Conservation (phyloP, 805 yeast genomes). For the Ascoidea tarda region DNA sequence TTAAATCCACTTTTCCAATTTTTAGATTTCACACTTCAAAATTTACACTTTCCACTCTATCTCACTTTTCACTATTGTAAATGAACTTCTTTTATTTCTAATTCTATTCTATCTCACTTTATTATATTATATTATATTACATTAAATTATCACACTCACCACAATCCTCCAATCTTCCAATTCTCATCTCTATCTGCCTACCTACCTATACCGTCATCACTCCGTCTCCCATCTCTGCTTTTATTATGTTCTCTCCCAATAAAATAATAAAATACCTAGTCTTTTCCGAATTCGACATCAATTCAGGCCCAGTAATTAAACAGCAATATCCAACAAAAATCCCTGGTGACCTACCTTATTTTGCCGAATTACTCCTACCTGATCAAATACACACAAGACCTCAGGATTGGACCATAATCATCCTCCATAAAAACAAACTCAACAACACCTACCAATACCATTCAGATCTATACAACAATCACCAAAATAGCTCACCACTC, state of each 20-base stretch:
- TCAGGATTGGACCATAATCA: slow-evolving; percentile 42
- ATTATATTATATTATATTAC: no score
- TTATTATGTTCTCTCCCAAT: background rate
- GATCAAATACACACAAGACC: slow-evolving; percentile 41
- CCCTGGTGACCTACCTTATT: slow-evolving; percentile 23
- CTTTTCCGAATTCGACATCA: slow-evolving; percentile 70
- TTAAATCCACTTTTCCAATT: no score
- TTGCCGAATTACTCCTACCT: slow-evolving; percentile 47
- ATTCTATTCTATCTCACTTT: no score
- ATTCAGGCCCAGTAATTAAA: slow-evolving; percentile 52
- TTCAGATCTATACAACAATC: slow-evolving; percentile 20
- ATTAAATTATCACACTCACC: no score
- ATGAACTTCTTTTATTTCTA: no score
- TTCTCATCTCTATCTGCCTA: no score
- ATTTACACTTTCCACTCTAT: no score
- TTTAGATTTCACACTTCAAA: no score
- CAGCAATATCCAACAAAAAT: slow-evolving; percentile 41
- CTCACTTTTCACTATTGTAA: no score
- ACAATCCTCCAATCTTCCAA: no score
- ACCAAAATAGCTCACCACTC: background rate
- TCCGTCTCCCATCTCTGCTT: no score
- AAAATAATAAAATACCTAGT: slow-evolving; percentile 28
- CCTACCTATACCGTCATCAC: no score
- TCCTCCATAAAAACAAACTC: slow-evolving; percentile 19
- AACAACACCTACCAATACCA: slow-evolving; percentile 17